phyloP scores from a whole-genome alignment of 371 early-diverging fungal genomes.

The Coemansia sp. region DNA sequence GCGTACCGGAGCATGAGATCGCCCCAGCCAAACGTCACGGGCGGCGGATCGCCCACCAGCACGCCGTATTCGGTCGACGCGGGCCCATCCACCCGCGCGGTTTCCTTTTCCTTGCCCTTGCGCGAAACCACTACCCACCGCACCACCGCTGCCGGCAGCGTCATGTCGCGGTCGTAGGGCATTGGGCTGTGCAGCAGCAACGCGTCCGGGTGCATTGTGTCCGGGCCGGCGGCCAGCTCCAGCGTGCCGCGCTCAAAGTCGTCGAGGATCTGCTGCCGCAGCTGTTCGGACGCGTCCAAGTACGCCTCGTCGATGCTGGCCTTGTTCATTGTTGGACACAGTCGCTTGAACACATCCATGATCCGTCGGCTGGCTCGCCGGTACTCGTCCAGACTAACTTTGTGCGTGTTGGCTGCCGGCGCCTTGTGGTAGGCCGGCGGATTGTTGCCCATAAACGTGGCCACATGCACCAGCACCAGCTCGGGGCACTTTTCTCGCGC shows the following conservation, averaged over 20 bases:
- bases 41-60: constrained; percentile 29
- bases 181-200: neutral
- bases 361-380: constrained; percentile 68
- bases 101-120: constrained; percentile 44
- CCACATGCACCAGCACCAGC: constrained; percentile 79
- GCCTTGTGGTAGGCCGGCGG: constrained; percentile 67
- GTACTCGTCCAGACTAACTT: constrained; percentile 86
- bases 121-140: constrained; percentile 35
- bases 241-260: constrained; percentile 49
- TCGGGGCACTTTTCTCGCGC: constrained; percentile 72
- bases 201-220: neutral
- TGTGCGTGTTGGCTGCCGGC: constrained; percentile 75
- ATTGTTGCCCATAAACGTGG: constrained; percentile 73
- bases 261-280: constrained; percentile 58
- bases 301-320: constrained; percentile 83
- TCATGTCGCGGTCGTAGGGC: neutral
- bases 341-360: constrained; percentile 64
- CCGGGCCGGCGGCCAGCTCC: constrained; percentile 6
- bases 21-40: constrained; percentile 51
- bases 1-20: constrained; percentile 76
- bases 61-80: constrained; percentile 28
- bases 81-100: neutral
- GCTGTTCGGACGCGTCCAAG: constrained; percentile 76
- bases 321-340: constrained; percentile 59
- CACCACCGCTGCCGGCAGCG: constrained; percentile 9